Evolutionary conservation across 2,329 filamentous ascomycete genomes (phyloP).

Genomic region (Botrytis byssoidea): DNA sequence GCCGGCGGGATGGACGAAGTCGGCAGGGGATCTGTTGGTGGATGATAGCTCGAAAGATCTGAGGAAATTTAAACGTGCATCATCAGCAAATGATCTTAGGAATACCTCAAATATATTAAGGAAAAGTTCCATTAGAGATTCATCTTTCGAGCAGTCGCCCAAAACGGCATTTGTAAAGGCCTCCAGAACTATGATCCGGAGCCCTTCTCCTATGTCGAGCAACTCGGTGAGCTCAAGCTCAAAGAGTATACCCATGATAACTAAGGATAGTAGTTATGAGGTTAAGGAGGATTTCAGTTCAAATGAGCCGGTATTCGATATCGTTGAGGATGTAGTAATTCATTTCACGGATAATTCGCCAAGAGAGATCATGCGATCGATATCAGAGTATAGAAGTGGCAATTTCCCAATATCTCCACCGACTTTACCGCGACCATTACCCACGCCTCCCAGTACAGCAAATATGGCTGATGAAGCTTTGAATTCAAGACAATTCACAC

Average conservation of each 20-base stretch:
- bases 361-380: conserved; percentile 47
- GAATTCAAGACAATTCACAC: background rate
- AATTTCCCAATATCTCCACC: conserved; percentile 37
- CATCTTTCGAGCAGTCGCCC: conserved; percentile 30
- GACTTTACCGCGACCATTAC: conserved; percentile 1
- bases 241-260: background rate
- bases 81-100: conserved; percentile 26
- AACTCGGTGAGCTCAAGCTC: conserved; percentile 5
- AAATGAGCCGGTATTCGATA: conserved; percentile 48
- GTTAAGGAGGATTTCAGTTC: conserved; percentile 24
- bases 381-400: conserved; percentile 43
- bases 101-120: background rate
- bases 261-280: conserved; percentile 35
- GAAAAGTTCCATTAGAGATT: background rate
- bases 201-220: conserved; percentile 28
- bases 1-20: conserved; percentile 26
- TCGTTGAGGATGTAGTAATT: conserved; percentile 57
- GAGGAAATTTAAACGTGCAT: conserved; percentile 24
- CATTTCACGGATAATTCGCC: conserved; percentile 52
- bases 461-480: background rate
- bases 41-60: background rate
- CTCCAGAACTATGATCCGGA: conserved; percentile 37
- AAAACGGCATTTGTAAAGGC: conserved; percentile 37
- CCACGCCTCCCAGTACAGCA: conserved; percentile 15
- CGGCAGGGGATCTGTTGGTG: conserved; percentile 24